Percentiles rank a stretch among this genome's conserved stretches.
phyloP scores from a whole-genome alignment of 2,329 filamentous ascomycete genomes.

The Colletotrichum kahawae region DNA sequence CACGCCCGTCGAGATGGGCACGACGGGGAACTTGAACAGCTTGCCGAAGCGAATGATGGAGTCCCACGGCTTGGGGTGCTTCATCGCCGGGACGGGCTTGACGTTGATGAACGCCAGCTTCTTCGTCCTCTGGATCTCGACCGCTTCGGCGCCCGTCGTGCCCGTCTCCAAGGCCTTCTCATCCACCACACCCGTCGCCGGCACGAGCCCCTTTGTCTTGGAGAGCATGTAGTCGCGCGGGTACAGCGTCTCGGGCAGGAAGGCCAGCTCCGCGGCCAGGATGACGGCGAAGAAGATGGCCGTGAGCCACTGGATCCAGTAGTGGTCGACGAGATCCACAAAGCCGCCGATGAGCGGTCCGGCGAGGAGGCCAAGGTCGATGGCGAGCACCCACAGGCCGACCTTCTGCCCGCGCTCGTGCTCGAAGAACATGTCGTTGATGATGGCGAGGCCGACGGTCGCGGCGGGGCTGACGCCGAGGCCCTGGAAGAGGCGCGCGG shows the following conservation, averaged over 20 bases:
- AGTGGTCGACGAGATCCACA: slow-evolving; percentile 48
- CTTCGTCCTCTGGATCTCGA: slow-evolving; percentile 41
- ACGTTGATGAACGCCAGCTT: slow-evolving; percentile 49
- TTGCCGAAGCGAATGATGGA: slow-evolving; percentile 48
- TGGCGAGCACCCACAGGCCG: slow-evolving; percentile 62
- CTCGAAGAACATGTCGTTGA: slow-evolving; percentile 62
- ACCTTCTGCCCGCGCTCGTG: slow-evolving; percentile 60
- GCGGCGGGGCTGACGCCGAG: slow-evolving; percentile 58
- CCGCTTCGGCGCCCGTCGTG: slow-evolving; percentile 9
- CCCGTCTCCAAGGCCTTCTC: slow-evolving; percentile 18
- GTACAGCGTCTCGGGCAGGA: slow-evolving; percentile 62
- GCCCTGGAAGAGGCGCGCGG: slow-evolving; percentile 63
- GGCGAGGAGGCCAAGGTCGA: slow-evolving; percentile 55
- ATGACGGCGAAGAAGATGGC: slow-evolving; percentile 57
- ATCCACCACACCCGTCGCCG: neutral
- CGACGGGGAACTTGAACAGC: slow-evolving; percentile 50
- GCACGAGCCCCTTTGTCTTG: neutral
- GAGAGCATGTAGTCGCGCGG: slow-evolving; percentile 54
- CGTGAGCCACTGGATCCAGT: slow-evolving; percentile 61
- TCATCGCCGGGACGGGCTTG: slow-evolving; percentile 51
- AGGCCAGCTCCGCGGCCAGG: slow-evolving; percentile 49
- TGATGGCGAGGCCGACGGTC: slow-evolving; percentile 59
- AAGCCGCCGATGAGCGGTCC: slow-evolving; percentile 54
- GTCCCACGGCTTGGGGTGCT: slow-evolving; percentile 54
- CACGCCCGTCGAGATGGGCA: slow-evolving; percentile 49